phyloP scores from a whole-genome alignment of 1,284 basidiomycete species.

The Inonotus hispidus region DNA sequence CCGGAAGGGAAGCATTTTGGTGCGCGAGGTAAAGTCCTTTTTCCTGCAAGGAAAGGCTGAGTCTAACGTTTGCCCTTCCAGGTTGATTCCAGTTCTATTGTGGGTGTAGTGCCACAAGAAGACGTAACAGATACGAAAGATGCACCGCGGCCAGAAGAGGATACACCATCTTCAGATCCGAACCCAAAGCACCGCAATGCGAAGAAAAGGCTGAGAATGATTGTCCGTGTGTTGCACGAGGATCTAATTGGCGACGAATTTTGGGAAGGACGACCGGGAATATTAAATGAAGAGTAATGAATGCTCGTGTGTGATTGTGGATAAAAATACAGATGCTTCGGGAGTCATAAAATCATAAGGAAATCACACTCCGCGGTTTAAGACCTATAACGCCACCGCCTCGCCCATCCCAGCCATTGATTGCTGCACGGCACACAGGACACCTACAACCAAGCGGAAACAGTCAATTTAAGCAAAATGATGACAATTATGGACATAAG shows the following conservation, averaged over 20 bases:
- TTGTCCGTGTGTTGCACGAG: conserved; percentile 14
- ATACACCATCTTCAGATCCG: not conserved
- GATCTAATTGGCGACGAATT: conserved; percentile 17
- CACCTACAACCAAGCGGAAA: conserved; percentile 32
- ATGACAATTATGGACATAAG: conserved; percentile 21
- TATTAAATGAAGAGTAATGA: conserved; percentile 11
- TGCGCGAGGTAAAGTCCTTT: conserved; percentile 48
- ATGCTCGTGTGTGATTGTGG: not conserved
- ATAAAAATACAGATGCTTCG: not conserved
- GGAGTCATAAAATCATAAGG: conserved; percentile 28
- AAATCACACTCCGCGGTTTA: conserved; percentile 42
- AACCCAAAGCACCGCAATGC: not conserved
- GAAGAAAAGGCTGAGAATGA: conserved; percentile 3
- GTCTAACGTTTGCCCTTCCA: not conserved
- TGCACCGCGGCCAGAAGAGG: not conserved
- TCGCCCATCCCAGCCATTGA: conserved; percentile 59
- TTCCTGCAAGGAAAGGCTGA: not conserved
- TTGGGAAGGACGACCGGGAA: conserved; percentile 7
- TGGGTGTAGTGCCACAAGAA: not conserved
- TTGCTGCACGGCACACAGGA: conserved; percentile 57
- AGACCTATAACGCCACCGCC: conserved; percentile 61
- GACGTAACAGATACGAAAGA: not conserved
- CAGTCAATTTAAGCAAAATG: not conserved
- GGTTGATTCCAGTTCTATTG: not conserved
- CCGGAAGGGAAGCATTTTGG: conserved; percentile 82